Base-by-base conservation (phyloP, 805 yeast species). In the Pichia cephalocereana region DNA sequence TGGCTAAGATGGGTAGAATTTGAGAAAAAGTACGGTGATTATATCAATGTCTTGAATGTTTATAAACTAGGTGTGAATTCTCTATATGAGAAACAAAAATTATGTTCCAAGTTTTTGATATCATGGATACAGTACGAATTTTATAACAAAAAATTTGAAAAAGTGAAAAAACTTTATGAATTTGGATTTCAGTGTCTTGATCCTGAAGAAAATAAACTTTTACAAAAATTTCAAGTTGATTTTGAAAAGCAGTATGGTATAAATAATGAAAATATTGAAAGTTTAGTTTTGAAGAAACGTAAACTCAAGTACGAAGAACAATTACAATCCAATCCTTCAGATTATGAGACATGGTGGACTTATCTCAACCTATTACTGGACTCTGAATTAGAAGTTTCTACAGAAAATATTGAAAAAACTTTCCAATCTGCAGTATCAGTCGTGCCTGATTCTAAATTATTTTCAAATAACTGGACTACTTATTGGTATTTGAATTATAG, bases 331-430 rank as follows among this genome's bases (percentile, higher is more conserved):
- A 69, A 76, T 46, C 81, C 87, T 0, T 39, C 48, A 0, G 86
- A 86, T 64, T 81, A 79, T 62, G 93, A 85, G 57, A 67, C 80
- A 0, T 90, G 98, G 97, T 89, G 96, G 91, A 61, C 76, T 0
- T 82, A 81, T 57, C 50, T 87, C 2, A 70, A 75, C 12, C 59
- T 86, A 26, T 56, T 80, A 12, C 74, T 74, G 45, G 70, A 72
- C 26, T 54, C 53, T 6, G 18, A 57, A 11, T 12, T 49, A 1
- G 43, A 45, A 12, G 50, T 58, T 23, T 58, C 56, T 19, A 58
- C 64, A 0, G 66, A 57, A 0, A 66, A 57, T 1, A 52, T 64
- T 15, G 54, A 69, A 23, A 67, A 67, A 2, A 62, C 66, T 11
- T 76, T 71, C 53, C 76, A 74, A 46, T 56, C 67, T 10, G 78